phyloP scores from a whole-genome alignment of 1,284 basidiomycete genomes.

The Naganishia sp. region DNA sequence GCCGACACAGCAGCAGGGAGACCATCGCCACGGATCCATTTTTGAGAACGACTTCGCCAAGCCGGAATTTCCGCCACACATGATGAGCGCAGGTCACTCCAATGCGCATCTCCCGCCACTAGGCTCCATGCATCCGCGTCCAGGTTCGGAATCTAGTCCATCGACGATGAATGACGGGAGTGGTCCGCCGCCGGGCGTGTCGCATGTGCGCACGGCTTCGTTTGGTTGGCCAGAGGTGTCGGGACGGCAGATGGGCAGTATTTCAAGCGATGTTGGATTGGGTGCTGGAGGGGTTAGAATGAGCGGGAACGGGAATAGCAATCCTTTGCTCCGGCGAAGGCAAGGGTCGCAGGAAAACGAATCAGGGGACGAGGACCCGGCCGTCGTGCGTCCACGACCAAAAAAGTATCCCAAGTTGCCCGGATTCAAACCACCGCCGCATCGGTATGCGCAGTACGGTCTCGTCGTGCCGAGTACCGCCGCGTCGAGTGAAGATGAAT shows the following conservation, averaged over 20 bases:
- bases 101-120: neutral
- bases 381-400: neutral
- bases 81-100: slow-evolving; percentile 3
- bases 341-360: slow-evolving; percentile 11
- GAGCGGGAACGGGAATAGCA: neutral
- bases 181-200: slow-evolving; percentile 3
- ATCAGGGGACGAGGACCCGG: slow-evolving; percentile 25
- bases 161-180: slow-evolving; percentile 26
- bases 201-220: slow-evolving; percentile 23
- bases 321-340: slow-evolving; percentile 8
- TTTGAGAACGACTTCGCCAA: slow-evolving; percentile 19
- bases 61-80: slow-evolving; percentile 15
- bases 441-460: slow-evolving; percentile 87
- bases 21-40: slow-evolving; percentile 3
- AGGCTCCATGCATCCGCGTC: slow-evolving; percentile 4
- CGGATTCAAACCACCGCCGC: slow-evolving; percentile 85
- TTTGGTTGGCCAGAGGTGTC: slow-evolving; percentile 23
- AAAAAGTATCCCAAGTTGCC: slow-evolving; percentile 74
- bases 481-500: slow-evolving; percentile 75
- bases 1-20: slow-evolving; percentile 3
- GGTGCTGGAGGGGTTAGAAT: neutral
- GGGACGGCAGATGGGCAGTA: slow-evolving; percentile 1
- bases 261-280: neutral
- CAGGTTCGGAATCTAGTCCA: slow-evolving; percentile 18
- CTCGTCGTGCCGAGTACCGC: slow-evolving; percentile 65